Evolutionary conservation across 345 rosid species (phyloP).

Genomic region (Arabis hirsuta): DNA sequence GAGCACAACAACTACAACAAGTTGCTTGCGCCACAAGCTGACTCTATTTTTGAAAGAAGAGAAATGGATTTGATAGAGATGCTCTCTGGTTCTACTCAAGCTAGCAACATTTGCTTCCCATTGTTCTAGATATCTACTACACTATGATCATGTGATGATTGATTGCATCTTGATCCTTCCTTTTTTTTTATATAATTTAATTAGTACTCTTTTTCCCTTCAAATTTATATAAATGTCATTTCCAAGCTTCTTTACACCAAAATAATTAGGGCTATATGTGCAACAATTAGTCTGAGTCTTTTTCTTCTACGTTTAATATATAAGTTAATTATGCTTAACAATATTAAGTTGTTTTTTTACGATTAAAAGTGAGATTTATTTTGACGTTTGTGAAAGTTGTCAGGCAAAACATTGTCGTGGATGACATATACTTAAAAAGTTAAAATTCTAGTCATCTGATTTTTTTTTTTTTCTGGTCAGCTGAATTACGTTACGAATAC

Average conservation of each 20-base stretch:
- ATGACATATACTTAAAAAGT: not conserved
- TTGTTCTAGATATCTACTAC: conserved; percentile 18
- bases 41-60: conserved; percentile 42
- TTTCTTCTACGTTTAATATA: conserved; percentile 1
- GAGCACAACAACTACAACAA: conserved; percentile 24
- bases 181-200: conserved; percentile 8
- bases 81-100: conserved; percentile 61
- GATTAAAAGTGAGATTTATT: conserved; percentile 9
- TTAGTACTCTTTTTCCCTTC: not conserved
- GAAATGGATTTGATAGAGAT: conserved; percentile 98
- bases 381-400: conserved; percentile 6
- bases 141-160: conserved; percentile 25
- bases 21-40: conserved; percentile 40
- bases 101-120: conserved; percentile 40
- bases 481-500: conserved; percentile 23
- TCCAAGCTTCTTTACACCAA: conserved; percentile 17
- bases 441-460: not conserved
- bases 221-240: not conserved
- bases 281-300: too few species aligned
- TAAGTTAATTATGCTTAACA: not conserved
- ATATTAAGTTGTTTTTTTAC: not conserved
- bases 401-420: conserved; percentile 9
- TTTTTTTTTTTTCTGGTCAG: not conserved
- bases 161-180: conserved; percentile 9
- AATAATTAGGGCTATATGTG: conserved; percentile 24